Evolutionary conservation across 352 stramenopile species (phyloP).

Genomic region (Pythium pyrilobum): DNA sequence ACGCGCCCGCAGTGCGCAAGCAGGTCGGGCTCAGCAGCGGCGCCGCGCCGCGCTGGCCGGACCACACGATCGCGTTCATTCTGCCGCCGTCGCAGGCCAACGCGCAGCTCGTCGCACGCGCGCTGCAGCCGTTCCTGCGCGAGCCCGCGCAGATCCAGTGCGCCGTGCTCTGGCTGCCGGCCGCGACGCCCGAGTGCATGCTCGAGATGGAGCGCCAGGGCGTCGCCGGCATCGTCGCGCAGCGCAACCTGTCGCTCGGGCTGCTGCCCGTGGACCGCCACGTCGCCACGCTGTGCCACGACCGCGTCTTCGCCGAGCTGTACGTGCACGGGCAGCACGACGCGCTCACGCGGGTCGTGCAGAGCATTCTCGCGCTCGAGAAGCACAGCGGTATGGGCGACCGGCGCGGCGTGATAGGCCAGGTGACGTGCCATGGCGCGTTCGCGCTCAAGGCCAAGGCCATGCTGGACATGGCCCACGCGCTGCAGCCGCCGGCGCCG

Average conservation of each 20-base stretch:
- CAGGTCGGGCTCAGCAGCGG: slow-evolving; percentile 27
- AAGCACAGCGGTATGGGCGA: slow-evolving; percentile 18
- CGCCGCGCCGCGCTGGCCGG: slow-evolving; percentile 6
- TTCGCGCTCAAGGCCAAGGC: slow-evolving; percentile 51
- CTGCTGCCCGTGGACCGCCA: slow-evolving; percentile 54
- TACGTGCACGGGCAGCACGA: slow-evolving; percentile 63
- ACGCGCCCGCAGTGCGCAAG: slow-evolving; percentile 25
- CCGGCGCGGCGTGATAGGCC: slow-evolving; percentile 12
- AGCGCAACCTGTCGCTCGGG: slow-evolving; percentile 50
- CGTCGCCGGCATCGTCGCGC: slow-evolving; percentile 39
- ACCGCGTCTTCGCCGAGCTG: slow-evolving; percentile 61
- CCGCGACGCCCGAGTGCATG: slow-evolving; percentile 45
- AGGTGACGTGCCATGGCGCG: slow-evolving; percentile 45
- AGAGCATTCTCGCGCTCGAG: slow-evolving; percentile 58
- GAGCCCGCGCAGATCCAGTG: slow-evolving; percentile 16
- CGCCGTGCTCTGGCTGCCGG: slow-evolving; percentile 56
- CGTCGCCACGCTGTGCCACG: slow-evolving; percentile 56
- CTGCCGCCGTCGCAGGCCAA: slow-evolving; percentile 42
- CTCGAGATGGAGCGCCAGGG: slow-evolving; percentile 77
- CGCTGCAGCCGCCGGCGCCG: slow-evolving; percentile 7
- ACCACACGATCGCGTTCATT: slow-evolving; percentile 43
- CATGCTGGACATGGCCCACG: slow-evolving; percentile 55
- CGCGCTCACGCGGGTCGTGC: slow-evolving; percentile 52
- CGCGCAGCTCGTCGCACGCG: slow-evolving; percentile 37
- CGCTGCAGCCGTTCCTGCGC: slow-evolving; percentile 24